A percentile compares a stretch with the other conserved stretches of the same genome.
Evolutionary conservation across 2,329 filamentous ascomycete genomes (phyloP).

Genomic region (Ascochyta rabiei): DNA sequence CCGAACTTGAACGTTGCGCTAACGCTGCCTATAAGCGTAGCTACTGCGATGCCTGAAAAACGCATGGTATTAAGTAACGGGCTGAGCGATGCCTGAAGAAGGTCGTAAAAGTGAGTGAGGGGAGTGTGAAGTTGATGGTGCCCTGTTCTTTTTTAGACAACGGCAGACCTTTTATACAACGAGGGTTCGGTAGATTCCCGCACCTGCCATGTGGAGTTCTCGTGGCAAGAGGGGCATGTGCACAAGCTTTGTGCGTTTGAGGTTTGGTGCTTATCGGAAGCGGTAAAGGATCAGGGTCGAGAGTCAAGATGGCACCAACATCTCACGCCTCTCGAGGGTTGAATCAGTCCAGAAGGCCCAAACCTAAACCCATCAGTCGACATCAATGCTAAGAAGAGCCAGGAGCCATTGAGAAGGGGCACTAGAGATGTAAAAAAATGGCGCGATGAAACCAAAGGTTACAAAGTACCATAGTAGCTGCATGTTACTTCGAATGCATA

Average conservation of each 20-base stretch:
- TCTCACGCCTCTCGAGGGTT: background rate
- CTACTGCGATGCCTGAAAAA: constrained; percentile 17
- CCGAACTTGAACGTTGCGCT: constrained; percentile 24
- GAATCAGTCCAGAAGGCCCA: background rate
- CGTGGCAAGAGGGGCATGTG: background rate
- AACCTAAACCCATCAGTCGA: constrained; percentile 1
- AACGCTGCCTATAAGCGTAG: constrained; percentile 22
- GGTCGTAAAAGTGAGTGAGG: background rate
- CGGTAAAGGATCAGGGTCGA: constrained; percentile 1
- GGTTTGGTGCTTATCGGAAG: background rate
- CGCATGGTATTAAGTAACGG: constrained; percentile 22
- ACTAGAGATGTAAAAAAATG: background rate
- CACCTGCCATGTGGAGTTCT: background rate
- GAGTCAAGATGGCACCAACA: background rate
- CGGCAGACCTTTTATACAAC: constrained; percentile 3
- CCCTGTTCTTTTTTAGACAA: background rate
- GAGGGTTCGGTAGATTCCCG: background rate
- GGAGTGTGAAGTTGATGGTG: background rate
- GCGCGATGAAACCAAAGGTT: background rate
- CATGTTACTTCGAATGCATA: background rate
- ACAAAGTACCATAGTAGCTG: background rate
- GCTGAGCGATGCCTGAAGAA: background rate
- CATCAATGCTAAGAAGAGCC: background rate
- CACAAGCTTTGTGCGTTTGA: constrained; percentile 1
- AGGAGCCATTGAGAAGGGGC: background rate